phyloP scores from a whole-genome alignment of 2,329 filamentous ascomycete species.

The Leptodontidium sp. region DNA sequence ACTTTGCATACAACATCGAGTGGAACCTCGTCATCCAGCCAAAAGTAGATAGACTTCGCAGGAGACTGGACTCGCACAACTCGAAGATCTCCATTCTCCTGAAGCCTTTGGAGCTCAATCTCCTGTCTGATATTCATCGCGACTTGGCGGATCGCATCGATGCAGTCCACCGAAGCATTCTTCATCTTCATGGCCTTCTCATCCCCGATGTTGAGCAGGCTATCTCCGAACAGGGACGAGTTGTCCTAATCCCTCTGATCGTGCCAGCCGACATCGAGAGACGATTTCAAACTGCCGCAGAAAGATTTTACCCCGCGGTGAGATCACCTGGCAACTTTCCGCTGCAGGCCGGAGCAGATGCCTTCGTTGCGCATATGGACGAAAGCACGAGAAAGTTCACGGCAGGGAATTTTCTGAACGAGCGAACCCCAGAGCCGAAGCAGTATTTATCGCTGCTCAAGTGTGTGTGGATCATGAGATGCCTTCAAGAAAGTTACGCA shows the following conservation, averaged over 20 bases:
- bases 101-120: conserved; percentile 32
- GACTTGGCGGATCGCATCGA: conserved; percentile 32
- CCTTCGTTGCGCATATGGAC: conserved; percentile 28
- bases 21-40: conserved; percentile 32
- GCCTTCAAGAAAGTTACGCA: conserved; percentile 20
- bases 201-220: conserved; percentile 30
- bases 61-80: conserved; percentile 31
- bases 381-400: conserved; percentile 29
- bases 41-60: conserved; percentile 29
- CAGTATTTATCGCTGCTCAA: conserved; percentile 30
- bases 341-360: conserved; percentile 31
- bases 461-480: conserved; percentile 29
- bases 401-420: conserved; percentile 28
- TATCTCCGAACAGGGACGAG: conserved; percentile 26
- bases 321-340: conserved; percentile 24
- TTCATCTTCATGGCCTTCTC: conserved; percentile 30
- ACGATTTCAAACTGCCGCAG: conserved; percentile 25
- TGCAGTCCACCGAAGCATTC: conserved; percentile 27
- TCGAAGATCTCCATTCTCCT: conserved; percentile 31
- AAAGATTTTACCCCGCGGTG: conserved; percentile 17
- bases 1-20: conserved; percentile 31
- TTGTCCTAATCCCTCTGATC: conserved; percentile 6
- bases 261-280: conserved; percentile 28
- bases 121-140: conserved; percentile 31
- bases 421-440: conserved; percentile 21